Evolutionary conservation across 352 stramenopile species (phyloP).

Genomic region (Globisporangium cylindrosporum): DNA sequence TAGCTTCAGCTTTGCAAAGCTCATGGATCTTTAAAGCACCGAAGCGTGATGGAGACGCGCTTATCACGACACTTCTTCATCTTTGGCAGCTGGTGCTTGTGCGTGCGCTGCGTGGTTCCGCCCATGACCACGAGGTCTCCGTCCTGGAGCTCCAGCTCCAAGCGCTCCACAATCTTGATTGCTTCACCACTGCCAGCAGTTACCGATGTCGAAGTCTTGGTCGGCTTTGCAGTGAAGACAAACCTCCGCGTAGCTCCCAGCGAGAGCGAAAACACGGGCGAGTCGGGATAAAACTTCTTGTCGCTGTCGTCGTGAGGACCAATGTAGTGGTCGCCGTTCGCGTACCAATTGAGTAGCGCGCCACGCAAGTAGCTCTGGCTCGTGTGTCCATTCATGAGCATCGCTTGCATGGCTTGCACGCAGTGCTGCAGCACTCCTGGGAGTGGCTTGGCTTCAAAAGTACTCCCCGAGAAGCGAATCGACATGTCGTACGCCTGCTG

Average conservation of each 20-base stretch:
- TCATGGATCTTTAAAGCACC: constrained; percentile 14
- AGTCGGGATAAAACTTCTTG: constrained; percentile 34
- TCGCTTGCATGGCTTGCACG: constrained; percentile 40
- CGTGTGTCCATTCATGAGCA: constrained; percentile 34
- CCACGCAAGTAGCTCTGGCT: constrained; percentile 31
- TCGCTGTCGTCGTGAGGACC: constrained; percentile 78
- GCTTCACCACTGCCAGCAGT: neutral
- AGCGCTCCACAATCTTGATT: neutral
- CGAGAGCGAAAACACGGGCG: constrained; percentile 39
- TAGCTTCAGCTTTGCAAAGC: neutral
- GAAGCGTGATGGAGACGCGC: constrained; percentile 16
- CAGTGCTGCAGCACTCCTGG: constrained; percentile 33
- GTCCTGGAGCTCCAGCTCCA: constrained; percentile 34
- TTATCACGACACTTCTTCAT: constrained; percentile 13
- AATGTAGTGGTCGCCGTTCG: constrained; percentile 77
- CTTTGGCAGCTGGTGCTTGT: constrained; percentile 49
- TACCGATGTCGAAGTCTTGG: neutral
- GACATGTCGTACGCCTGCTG: constrained; percentile 60
- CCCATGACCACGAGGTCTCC: constrained; percentile 52
- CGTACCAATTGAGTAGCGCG: constrained; percentile 85
- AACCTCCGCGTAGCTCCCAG: constrained; percentile 40
- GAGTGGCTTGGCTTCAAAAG: constrained; percentile 45
- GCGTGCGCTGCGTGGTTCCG: constrained; percentile 34
- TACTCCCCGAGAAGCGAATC: constrained; percentile 63
- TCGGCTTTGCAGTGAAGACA: constrained; percentile 18